Evolutionary conservation across 352 stramenopile species (phyloP).

Genomic region (Blastocystis sp.): DNA sequence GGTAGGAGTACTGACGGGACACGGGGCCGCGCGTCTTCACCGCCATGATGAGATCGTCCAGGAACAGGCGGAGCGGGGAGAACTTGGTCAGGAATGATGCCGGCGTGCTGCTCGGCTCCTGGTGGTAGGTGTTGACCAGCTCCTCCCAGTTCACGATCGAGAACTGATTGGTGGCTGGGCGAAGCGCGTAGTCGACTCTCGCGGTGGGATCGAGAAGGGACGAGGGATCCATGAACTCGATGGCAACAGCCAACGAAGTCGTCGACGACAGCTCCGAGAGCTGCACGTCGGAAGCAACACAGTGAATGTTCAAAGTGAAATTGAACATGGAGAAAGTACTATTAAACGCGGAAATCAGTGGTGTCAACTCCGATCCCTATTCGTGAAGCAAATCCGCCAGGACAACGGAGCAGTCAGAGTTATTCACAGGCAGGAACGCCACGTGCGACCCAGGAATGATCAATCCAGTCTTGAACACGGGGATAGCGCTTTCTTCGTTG

Average conservation of each 20-base stretch:
- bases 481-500: not conserved
- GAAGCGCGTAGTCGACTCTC: slow-evolving; percentile 22
- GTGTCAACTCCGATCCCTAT: slow-evolving; percentile 5
- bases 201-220: not conserved
- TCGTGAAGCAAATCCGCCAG: not conserved
- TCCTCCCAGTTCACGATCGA: slow-evolving; percentile 14
- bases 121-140: slow-evolving; percentile 13
- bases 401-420: not conserved
- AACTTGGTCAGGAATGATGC: not conserved
- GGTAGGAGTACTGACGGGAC: not conserved
- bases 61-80: slow-evolving; percentile 1
- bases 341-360: slow-evolving; percentile 9
- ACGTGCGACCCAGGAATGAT: not conserved
- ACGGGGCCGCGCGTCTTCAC: not conserved
- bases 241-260: not conserved
- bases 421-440: slow-evolving; percentile 19
- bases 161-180: not conserved
- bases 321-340: not conserved
- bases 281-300: not conserved
- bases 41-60: slow-evolving; percentile 6
- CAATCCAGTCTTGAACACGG: not conserved
- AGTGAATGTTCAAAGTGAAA: slow-evolving; percentile 1
- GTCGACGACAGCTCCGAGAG: not conserved
- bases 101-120: slow-evolving; percentile 14
- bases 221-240: slow-evolving; percentile 35